phyloP scores from a whole-genome alignment of 345 rosid species.

The Pistacia integerrima region DNA sequence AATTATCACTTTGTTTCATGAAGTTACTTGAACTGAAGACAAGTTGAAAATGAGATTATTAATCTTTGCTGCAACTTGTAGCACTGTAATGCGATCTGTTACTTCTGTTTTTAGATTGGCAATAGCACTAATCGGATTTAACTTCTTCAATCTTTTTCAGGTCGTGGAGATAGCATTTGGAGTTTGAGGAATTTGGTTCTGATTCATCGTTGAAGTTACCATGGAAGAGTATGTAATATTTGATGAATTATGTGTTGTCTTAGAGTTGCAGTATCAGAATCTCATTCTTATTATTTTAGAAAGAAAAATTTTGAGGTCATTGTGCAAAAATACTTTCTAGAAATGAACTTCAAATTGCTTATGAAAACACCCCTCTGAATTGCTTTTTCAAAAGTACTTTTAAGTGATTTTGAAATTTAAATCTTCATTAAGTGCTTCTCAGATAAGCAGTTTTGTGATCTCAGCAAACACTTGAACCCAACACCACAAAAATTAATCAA shows the following conservation, averaged over 20 bases:
- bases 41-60: background rate
- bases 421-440: background rate
- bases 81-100: background rate
- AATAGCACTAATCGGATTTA: background rate
- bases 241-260: background rate
- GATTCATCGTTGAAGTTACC: conserved; percentile 16
- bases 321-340: background rate
- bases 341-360: background rate
- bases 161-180: conserved; percentile 8
- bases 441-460: background rate
- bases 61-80: background rate
- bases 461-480: background rate
- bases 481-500: background rate
- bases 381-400: background rate
- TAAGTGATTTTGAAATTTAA: background rate
- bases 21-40: background rate
- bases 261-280: background rate
- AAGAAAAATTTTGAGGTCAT: background rate
- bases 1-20: no score
- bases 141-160: conserved; percentile 1
- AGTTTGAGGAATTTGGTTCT: conserved; percentile 3
- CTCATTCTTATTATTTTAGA: background rate
- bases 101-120: background rate
- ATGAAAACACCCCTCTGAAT: background rate
- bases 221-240: conserved; percentile 37